Conservation (phyloP, 2,329 filamentous ascomycete genomes). For the Talaromyces sp. region DNA sequence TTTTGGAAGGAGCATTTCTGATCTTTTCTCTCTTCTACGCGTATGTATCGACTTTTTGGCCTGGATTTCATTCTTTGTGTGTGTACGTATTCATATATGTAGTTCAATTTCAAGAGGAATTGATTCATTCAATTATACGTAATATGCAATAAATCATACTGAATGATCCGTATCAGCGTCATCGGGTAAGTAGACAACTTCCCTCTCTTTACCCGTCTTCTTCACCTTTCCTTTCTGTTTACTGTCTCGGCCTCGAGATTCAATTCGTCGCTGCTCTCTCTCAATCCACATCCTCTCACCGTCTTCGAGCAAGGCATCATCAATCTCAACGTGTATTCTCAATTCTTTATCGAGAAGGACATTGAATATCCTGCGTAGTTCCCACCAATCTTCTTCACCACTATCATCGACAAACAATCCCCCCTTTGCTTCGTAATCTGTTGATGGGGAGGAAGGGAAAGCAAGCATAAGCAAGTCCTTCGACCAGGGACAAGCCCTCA, state of each 20-base stretch:
- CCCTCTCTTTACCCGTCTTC: neutral
- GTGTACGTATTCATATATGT: neutral
- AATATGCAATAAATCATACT: neutral
- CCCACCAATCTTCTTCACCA: conserved; percentile 39
- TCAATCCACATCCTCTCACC: conserved; percentile 23
- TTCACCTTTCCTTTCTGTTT: neutral
- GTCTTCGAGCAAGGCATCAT: conserved; percentile 39
- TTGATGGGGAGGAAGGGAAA: conserved; percentile 42
- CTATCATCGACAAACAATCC: conserved; percentile 10
- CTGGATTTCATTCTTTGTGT: neutral
- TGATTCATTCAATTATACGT: conserved; percentile 14
- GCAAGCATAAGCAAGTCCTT: conserved; percentile 59
- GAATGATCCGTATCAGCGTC: conserved; percentile 23
- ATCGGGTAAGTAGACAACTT: conserved; percentile 30
- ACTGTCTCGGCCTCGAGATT: neutral
- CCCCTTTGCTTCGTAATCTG: neutral
- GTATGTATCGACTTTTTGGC: neutral
- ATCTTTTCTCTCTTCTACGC: neutral
- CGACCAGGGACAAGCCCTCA: conserved; percentile 60
- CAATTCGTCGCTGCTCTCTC: neutral
- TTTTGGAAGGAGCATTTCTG: conserved; percentile 93
- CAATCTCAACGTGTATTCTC: conserved; percentile 55
- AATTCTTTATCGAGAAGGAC: conserved; percentile 61
- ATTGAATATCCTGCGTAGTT: conserved; percentile 53
- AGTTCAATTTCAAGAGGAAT: conserved; percentile 4